A percentile compares a stretch with the other conserved stretches of the same genome.
These are phyloP conservation scores for Didymella segeticola DNA, from an alignment of 2,329 filamentous ascomycete species.

Conservation along the genomic window DNA sequence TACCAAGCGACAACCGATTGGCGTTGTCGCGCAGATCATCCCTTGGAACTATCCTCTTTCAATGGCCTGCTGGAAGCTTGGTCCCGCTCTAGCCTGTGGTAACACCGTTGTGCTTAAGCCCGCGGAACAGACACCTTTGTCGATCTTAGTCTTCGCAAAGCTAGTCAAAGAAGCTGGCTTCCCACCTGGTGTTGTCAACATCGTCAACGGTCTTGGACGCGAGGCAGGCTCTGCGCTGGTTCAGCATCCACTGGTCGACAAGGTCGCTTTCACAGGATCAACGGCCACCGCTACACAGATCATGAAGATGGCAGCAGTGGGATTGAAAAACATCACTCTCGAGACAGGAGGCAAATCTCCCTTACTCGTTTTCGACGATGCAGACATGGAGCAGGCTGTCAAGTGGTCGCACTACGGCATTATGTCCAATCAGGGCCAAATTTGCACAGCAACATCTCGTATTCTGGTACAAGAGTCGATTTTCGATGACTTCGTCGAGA, in stretches of 20 bases:
- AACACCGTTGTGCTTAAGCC: conserved; percentile 63
- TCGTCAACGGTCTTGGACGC: conserved; percentile 63
- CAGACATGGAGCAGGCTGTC: conserved; percentile 52
- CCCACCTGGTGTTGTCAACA: conserved; percentile 52
- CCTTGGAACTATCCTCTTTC: conserved; percentile 52
- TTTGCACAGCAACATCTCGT: conserved; percentile 48
- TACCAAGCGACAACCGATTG: conserved; percentile 70
- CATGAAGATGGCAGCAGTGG: conserved; percentile 43
- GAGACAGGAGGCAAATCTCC: conserved; percentile 56
- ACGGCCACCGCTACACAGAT: conserved; percentile 73
- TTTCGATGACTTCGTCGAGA: conserved; percentile 32
- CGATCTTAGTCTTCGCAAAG: conserved; percentile 9
- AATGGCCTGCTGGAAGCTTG: conserved; percentile 61
- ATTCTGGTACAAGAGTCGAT: conserved; percentile 50
- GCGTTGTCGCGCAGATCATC: conserved; percentile 47
- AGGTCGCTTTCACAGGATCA: conserved; percentile 78
- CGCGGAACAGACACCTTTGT: conserved; percentile 62
- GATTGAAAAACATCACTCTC: conserved; percentile 53
- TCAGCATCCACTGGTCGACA: conserved; percentile 70
- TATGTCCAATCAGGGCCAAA: conserved; percentile 48
- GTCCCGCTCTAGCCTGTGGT: conserved; percentile 62
- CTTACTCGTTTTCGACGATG: conserved; percentile 54
- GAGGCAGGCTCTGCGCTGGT: conserved; percentile 66
- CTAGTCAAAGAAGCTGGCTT: conserved; percentile 48
- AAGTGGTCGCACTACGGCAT: conserved; percentile 45